Conservation (phyloP, 495 filamentous ascomycete species). For the Cladorrhinum samala region DNA sequence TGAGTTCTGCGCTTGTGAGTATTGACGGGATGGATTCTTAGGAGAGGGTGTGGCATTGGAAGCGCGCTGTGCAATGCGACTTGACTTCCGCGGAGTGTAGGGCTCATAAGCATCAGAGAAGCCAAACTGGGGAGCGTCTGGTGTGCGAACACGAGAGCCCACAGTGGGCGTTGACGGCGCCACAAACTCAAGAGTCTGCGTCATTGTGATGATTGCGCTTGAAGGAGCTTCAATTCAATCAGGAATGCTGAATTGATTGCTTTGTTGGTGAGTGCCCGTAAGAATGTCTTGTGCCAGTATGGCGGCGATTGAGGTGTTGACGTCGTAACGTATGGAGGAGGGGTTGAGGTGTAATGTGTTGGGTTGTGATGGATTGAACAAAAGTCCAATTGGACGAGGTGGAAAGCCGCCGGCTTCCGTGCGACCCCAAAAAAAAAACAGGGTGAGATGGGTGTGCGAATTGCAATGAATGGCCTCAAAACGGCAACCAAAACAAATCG, state of each 20-base stretch:
- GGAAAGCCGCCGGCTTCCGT: too few relatives aligned
- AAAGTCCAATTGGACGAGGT: too few relatives aligned
- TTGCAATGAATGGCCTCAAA: too few relatives aligned
- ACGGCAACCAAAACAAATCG: constrained; percentile 8
- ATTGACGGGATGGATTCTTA: constrained; percentile 30
- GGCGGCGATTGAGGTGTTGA: not conserved
- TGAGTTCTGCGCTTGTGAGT: constrained; percentile 17
- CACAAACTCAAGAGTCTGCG: constrained; percentile 7
- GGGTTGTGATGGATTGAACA: too few relatives aligned
- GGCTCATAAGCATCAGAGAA: constrained; percentile 65
- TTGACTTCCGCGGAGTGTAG: constrained; percentile 55
- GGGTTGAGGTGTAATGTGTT: not conserved
- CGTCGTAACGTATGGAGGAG: not conserved
- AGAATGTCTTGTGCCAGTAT: too few relatives aligned
- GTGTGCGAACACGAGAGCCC: constrained; percentile 56
- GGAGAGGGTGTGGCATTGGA: constrained; percentile 39
- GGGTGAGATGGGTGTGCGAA: too few relatives aligned
- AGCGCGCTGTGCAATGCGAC: constrained; percentile 41
- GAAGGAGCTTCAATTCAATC: constrained; percentile 1
- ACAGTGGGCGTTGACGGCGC: constrained; percentile 46
- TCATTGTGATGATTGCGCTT: constrained; percentile 5
- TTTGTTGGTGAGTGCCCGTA: constrained; percentile 2
- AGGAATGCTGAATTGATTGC: not conserved
- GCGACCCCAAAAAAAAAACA: too few relatives aligned
- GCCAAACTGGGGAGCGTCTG: constrained; percentile 67